Evolutionary conservation across 495 filamentous ascomycete genomes (phyloP), one percentile per base, ranked within the genome.

Genomic region (Neurospora discreta): DNA sequence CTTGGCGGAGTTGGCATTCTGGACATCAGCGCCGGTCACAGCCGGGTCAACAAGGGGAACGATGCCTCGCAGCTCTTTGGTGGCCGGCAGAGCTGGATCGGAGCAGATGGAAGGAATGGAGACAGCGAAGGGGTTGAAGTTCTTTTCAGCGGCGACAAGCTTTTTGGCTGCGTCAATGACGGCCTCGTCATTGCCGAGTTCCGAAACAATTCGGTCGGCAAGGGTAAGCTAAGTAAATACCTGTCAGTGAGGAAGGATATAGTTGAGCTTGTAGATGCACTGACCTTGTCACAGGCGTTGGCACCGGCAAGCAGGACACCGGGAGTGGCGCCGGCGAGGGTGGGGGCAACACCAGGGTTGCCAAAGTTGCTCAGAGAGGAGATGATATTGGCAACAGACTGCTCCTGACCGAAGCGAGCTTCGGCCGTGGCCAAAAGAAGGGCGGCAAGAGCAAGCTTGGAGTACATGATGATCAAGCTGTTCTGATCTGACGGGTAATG

Each of bases 61-160:
- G 65, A 90, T 87, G 65, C 89, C 89, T 36, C 87, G 82, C 41
- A 90, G 84, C 69, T 81, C 85, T 15, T 78, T 73, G n/a, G 85
- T 89, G 15, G 80, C 84, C 2, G 89, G 89, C 10, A 90, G 86
- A 30, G 78, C 79, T 10, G 84, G 77, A 71, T 90, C 88, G 13
- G 77, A 80, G 78, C 89, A 90, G 77, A 90, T 84, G 70, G 80
- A 84, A 69, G 88, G 89, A 38, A 86, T 82, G 43, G 75, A 77
- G 60, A 84, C 82, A 36, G 75, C 84, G 72, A 88, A 90, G 44
- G 86, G 86, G 81, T 90, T 90, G 83, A 87, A 87, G 84, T 90
- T 90, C 81, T 89, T 86, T 83, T 90, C 89, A n/a, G 88, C 87
- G 15, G 84, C 85, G 7, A 90, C 88, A 0, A 90, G 81, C 10